These are phyloP conservation scores for Fusarium sp. DNA, from an alignment of 2,329 filamentous ascomycete species.

Conservation along the genomic window DNA sequence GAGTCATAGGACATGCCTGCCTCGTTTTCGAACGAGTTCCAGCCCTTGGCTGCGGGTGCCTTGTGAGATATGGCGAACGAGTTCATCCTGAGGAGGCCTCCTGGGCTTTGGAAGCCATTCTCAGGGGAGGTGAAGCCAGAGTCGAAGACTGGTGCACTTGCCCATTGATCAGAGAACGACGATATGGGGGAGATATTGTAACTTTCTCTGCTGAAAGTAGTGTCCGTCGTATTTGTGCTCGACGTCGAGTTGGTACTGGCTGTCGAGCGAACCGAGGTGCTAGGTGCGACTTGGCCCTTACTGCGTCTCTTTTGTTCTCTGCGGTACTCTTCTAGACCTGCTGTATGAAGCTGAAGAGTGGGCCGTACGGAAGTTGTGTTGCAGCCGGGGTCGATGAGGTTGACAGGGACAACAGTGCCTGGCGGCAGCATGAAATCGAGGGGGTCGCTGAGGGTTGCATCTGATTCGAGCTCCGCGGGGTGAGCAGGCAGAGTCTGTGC, in stretches of 20 bases:
- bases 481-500: constrained; percentile 35
- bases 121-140: constrained; percentile 61
- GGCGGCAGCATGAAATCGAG: constrained; percentile 47
- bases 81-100: constrained; percentile 46
- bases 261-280: constrained; percentile 61
- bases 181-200: constrained; percentile 62
- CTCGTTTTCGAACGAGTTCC: constrained; percentile 46
- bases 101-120: constrained; percentile 53
- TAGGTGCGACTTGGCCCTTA: constrained; percentile 58
- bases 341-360: constrained; percentile 54
- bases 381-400: constrained; percentile 37
- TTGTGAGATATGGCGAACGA: constrained; percentile 39
- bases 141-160: constrained; percentile 54
- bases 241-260: constrained; percentile 53
- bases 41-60: constrained; percentile 41
- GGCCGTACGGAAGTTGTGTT: constrained; percentile 47
- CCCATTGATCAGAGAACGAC: constrained; percentile 55
- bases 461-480: constrained; percentile 45
- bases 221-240: constrained; percentile 53
- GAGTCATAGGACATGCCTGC: constrained; percentile 45
- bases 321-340: constrained; percentile 50
- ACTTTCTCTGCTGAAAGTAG: constrained; percentile 55
- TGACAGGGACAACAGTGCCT: constrained; percentile 42
- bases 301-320: constrained; percentile 50
- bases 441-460: constrained; percentile 31